These are phyloP conservation scores for Lactifluus hygrophoroides DNA, from an alignment of 768 basidiomycete genomes.

Conservation along the genomic window DNA sequence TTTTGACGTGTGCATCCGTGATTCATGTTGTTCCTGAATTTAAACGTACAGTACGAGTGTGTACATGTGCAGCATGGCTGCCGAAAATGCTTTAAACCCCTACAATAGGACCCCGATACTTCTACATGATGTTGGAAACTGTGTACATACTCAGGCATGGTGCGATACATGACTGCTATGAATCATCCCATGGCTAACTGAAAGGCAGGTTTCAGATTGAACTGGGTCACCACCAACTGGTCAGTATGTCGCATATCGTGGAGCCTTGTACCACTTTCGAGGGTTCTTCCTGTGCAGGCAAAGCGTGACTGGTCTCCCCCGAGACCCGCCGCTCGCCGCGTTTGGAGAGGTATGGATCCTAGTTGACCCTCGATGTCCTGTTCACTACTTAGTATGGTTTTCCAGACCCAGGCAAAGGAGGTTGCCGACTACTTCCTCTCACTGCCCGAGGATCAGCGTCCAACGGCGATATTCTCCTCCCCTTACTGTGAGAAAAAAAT, in stretches of 20 bases:
- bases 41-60: no score
- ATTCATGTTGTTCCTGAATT: no score
- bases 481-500: slow-evolving; percentile 56
- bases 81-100: not conserved
- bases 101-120: not conserved
- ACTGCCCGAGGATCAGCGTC: slow-evolving; percentile 55
- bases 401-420: slow-evolving; percentile 63
- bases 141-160: slow-evolving; percentile 67
- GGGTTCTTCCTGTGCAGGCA: slow-evolving; percentile 35
- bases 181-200: slow-evolving; percentile 3
- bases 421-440: slow-evolving; percentile 55
- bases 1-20: no score
- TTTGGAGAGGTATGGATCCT: slow-evolving; percentile 48
- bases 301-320: slow-evolving; percentile 54
- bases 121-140: slow-evolving; percentile 41
- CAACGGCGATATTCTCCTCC: slow-evolving; percentile 76
- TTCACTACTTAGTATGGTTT: not conserved
- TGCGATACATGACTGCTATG: slow-evolving; percentile 23
- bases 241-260: slow-evolving; percentile 26
- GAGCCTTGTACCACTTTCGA: not conserved
- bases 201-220: slow-evolving; percentile 57
- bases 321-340: slow-evolving; percentile 67
- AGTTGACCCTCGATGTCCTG: not conserved
- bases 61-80: no score
- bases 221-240: slow-evolving; percentile 65